phyloP scores from a whole-genome alignment of 1,284 basidiomycete species.

The Cryptococcus maquisensis region DNA sequence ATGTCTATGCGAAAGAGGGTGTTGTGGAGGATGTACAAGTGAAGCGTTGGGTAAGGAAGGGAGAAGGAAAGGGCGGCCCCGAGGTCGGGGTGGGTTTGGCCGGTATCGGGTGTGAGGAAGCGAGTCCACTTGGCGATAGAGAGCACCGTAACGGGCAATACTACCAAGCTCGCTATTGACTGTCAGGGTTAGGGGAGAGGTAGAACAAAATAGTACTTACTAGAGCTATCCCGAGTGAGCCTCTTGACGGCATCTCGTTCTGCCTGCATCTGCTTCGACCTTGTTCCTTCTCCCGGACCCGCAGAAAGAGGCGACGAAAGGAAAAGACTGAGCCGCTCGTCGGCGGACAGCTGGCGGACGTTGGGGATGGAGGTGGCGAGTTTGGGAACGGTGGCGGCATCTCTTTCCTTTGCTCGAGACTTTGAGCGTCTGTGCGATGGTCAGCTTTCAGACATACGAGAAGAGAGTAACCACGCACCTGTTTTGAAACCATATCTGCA shows the following conservation, averaged over 20 bases:
- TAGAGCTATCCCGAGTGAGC: slow-evolving; percentile 7
- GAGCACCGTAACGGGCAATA: slow-evolving; percentile 29
- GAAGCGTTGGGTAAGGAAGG: not conserved
- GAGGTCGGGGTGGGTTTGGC: slow-evolving; percentile 22
- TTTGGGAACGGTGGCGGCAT: slow-evolving; percentile 12
- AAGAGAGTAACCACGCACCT: slow-evolving; percentile 15
- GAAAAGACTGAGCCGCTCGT: too few species aligned
- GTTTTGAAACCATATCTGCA: slow-evolving; percentile 44
- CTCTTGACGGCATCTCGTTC: not conserved
- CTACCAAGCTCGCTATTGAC: slow-evolving; percentile 12
- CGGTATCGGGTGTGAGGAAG: slow-evolving; percentile 27
- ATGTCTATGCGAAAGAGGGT: slow-evolving; percentile 15
- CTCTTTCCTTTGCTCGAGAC: slow-evolving; percentile 31
- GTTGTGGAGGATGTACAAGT: slow-evolving; percentile 17
- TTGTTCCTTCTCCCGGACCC: not conserved
- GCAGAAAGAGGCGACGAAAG: too few species aligned
- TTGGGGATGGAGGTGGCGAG: not conserved
- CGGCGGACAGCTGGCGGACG: too few species aligned
- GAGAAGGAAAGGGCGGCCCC: slow-evolving; percentile 14
- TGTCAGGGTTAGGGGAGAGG: too few species aligned
- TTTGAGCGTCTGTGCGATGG: slow-evolving; percentile 26
- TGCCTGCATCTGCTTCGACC: not conserved
- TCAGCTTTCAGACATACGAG: not conserved
- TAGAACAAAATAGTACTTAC: slow-evolving; percentile 4
- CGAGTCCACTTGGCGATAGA: slow-evolving; percentile 31